Conservation (phyloP, 164 flowering plant species). For the Vitis riparia region DNA sequence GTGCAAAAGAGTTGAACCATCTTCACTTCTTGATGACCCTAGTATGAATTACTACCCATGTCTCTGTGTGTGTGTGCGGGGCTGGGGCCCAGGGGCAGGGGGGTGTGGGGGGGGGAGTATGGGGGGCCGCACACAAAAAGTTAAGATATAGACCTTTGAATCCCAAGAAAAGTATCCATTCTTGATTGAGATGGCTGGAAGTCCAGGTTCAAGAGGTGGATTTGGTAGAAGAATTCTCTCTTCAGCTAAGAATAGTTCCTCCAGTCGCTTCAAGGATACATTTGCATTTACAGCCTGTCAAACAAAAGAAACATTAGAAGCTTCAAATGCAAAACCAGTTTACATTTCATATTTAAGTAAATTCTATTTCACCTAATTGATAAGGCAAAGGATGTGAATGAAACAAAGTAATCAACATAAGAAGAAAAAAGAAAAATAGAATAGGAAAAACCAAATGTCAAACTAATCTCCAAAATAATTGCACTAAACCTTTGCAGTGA, state of each 20-base stretch:
- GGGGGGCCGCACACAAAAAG: background rate
- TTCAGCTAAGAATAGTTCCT: constrained; percentile 82
- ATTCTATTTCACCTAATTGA: background rate
- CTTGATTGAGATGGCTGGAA: constrained; percentile 85
- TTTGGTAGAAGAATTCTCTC: constrained; percentile 88
- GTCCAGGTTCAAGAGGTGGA: constrained; percentile 73
- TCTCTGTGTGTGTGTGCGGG: too few species aligned
- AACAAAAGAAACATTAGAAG: constrained; percentile 21
- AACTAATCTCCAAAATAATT: too few species aligned
- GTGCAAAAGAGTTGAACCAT: too few species aligned
- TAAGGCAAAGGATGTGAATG: background rate
- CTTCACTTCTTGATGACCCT: too few species aligned
- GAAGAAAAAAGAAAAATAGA: background rate
- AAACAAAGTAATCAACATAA: background rate
- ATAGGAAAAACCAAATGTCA: too few species aligned
- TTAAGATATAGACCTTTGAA: constrained; percentile 55
- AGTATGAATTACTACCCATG: too few species aligned
- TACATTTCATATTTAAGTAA: background rate
- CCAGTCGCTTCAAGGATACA: constrained; percentile 91
- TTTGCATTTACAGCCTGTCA: constrained; percentile 88
- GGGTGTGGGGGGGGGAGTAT: too few species aligned
- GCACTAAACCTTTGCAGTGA: too few species aligned
- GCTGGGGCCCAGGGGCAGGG: too few species aligned
- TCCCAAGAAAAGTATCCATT: constrained; percentile 95
- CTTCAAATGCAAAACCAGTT: background rate